Percentiles rank a stretch among this genome's conserved stretches.
Conservation (phyloP, 768 basidiomycete genomes). For the Clavulina sp. region DNA sequence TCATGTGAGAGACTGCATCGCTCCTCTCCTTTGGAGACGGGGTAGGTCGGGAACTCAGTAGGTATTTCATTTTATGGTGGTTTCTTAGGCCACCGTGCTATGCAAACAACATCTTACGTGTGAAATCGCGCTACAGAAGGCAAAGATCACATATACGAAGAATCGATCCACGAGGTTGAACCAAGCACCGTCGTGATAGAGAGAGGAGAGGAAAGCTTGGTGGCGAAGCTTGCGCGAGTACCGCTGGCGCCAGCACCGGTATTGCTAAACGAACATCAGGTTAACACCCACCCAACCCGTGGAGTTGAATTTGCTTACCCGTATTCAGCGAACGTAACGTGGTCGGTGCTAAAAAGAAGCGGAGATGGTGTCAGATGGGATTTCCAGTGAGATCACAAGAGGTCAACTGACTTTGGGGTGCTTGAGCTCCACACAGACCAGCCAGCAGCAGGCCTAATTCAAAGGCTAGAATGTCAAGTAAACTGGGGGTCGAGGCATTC, state of each 20-base stretch:
- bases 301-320: background rate
- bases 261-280: background rate
- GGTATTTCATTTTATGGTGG: no score
- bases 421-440: background rate
- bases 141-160: slow-evolving; percentile 6
- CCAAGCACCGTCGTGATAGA: slow-evolving; percentile 4
- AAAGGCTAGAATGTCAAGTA: no score
- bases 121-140: no score
- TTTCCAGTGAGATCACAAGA: background rate
- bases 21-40: no score
- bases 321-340: background rate
- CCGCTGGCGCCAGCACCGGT: slow-evolving; percentile 10
- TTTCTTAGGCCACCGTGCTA: no score
- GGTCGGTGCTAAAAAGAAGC: background rate
- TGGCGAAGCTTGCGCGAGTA: slow-evolving; percentile 17
- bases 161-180: slow-evolving; percentile 7
- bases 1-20: no score
- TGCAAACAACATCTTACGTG: no score
- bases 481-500: background rate
- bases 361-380: background rate
- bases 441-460: background rate
- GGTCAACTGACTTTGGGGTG: background rate
- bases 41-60: no score
- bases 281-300: background rate
- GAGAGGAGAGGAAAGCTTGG: slow-evolving; percentile 12